Conservation (phyloP, 108 stramenopile genomes). For the Mediolabrus comicus region DNA sequence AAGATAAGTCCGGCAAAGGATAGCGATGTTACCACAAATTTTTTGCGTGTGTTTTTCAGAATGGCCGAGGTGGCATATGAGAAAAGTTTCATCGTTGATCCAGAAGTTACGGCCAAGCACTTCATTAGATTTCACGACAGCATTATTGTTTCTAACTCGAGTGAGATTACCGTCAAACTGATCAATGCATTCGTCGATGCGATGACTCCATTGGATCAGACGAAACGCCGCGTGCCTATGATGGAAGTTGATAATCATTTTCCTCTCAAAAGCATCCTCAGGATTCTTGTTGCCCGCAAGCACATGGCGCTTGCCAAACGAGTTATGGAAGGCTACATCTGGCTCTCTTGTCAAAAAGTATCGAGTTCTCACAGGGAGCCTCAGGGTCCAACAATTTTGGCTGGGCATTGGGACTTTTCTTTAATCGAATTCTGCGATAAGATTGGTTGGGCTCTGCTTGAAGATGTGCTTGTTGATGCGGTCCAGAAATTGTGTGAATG, state of each 20-base stretch:
- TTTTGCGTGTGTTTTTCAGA: not conserved
- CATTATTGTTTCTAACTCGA: not conserved
- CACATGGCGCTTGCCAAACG: constrained; percentile 1
- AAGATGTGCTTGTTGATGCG: not conserved
- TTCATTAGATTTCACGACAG: not conserved
- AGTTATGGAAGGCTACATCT: not conserved
- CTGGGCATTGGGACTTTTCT: too few relatives aligned
- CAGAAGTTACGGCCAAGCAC: not conserved
- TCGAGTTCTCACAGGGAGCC: too few relatives aligned
- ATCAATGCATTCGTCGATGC: constrained; percentile 4
- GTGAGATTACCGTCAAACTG: not conserved
- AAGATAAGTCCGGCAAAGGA: not conserved
- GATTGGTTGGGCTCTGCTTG: constrained; percentile 2
- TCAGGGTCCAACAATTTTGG: too few relatives aligned
- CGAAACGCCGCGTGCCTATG: not conserved
- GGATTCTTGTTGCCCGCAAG: not conserved
- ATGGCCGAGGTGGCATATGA: not conserved
- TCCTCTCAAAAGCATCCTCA: not conserved
- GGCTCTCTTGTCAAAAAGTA: constrained; percentile 2
- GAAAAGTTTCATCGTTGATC: constrained; percentile 1
- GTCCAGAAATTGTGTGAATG: constrained; percentile 4
- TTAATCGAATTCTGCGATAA: not conserved
- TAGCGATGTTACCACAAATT: too few relatives aligned
- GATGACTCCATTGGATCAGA: not conserved
- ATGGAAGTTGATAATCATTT: not conserved